These are phyloP conservation scores for Parathielavia hyrcaniae DNA, from an alignment of 495 filamentous ascomycete species.

Conservation along the genomic window DNA sequence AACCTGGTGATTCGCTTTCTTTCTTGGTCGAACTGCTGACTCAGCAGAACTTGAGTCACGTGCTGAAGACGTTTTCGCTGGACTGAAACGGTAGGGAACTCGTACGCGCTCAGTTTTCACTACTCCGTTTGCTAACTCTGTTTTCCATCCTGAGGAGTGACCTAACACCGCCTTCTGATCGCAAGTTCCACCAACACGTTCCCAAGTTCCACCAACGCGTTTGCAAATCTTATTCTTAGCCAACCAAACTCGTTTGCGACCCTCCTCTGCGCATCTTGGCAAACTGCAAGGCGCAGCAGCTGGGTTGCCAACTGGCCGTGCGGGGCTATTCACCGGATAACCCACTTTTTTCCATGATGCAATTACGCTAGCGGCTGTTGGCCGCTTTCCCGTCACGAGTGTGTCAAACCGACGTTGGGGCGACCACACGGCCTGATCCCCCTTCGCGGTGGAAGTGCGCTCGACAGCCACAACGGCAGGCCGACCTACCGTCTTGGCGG, in stretches of 20 bases:
- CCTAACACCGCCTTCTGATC: not conserved
- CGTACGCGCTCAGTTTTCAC: constrained; percentile 3
- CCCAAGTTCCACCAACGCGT: not conserved
- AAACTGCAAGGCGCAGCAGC: constrained; percentile 1
- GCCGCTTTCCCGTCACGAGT: not conserved
- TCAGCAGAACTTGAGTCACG: constrained; percentile 1
- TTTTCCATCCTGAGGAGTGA: not conserved
- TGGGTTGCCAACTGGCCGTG: not conserved
- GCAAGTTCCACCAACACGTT: constrained; percentile 1
- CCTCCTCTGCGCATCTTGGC: not conserved
- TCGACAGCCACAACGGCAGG: too few species aligned
- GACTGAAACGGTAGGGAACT: constrained; percentile 1
- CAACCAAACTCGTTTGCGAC: not conserved
- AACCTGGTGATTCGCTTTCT: not conserved
- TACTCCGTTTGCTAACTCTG: constrained; percentile 3
- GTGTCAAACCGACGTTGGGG: not conserved
- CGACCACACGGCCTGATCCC: not conserved
- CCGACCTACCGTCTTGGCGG: too few species aligned
- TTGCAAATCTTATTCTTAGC: not conserved
- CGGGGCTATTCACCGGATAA: not conserved
- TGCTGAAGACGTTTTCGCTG: not conserved
- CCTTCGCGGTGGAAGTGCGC: too few species aligned
- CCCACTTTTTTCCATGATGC: too few species aligned
- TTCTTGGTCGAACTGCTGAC: constrained; percentile 3
- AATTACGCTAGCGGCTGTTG: too few species aligned